A percentile compares a stretch with the other conserved stretches of the same genome.
Conservation (phyloP, 345 rosid genomes). For the Citrus medica region DNA sequence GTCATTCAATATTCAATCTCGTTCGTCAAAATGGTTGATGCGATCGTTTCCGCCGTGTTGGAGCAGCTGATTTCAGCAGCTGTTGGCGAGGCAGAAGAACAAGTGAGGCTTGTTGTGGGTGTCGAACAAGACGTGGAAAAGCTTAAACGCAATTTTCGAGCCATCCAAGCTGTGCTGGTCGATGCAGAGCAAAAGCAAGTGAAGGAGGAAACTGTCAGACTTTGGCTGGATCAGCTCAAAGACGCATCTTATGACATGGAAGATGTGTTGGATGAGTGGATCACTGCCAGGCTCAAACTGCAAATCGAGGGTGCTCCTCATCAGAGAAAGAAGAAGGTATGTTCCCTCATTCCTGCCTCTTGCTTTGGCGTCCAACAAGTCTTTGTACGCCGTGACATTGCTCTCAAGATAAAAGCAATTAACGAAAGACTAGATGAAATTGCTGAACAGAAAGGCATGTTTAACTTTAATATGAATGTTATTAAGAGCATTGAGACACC, state of each 20-base stretch:
- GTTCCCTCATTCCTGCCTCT: background rate
- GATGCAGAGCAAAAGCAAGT: no score
- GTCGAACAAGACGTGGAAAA: no score
- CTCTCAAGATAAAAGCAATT: background rate
- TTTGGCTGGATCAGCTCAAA: no score
- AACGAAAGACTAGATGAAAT: background rate
- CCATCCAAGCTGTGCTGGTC: no score
- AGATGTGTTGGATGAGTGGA: no score
- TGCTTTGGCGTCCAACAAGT: background rate
- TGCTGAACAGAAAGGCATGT: background rate
- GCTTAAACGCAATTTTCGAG: no score
- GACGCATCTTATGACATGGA: no score
- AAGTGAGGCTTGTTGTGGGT: no score
- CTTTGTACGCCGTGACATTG: background rate
- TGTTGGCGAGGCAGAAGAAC: no score
- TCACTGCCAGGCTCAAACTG: background rate
- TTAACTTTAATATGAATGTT: background rate
- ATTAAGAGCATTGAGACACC: background rate
- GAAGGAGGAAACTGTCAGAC: no score
- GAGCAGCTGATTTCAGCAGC: no score
- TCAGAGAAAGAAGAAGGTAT: background rate
- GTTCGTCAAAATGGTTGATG: background rate
- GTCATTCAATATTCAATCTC: background rate
- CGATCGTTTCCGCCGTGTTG: background rate
- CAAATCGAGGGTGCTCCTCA: background rate